These are phyloP conservation scores for Leersia perrieri DNA, from an alignment of 176 grass and related monocot genomes.

Conservation along the genomic window DNA sequence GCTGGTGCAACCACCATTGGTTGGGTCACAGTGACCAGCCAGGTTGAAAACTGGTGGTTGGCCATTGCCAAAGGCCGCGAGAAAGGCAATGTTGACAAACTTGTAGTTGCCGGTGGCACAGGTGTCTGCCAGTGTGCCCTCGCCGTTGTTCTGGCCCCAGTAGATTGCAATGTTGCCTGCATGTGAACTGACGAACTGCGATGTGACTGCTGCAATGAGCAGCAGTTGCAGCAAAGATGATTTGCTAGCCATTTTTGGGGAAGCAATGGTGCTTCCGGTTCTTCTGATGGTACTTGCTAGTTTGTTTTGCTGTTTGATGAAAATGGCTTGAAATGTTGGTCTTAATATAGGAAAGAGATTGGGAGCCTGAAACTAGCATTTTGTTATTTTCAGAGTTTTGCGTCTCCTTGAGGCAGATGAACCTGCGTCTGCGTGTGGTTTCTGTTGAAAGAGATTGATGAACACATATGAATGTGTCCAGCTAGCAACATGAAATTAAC, in stretches of 20 bases:
- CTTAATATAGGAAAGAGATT: slow-evolving; percentile 9
- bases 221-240: slow-evolving; percentile 19
- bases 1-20: slow-evolving; percentile 27
- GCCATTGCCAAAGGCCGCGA: slow-evolving; percentile 51
- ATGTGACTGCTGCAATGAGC: background rate
- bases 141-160: slow-evolving; percentile 40
- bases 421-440: too few species aligned
- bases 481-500: background rate
- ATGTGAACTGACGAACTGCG: background rate
- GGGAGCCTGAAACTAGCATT: background rate
- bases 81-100: slow-evolving; percentile 51
- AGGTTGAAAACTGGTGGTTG: slow-evolving; percentile 45
- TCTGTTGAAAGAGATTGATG: background rate
- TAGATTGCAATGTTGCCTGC: slow-evolving; percentile 39
- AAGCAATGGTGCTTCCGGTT: background rate
- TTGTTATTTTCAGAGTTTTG: background rate
- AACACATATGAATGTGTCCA: background rate
- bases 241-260: background rate
- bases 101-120: slow-evolving; percentile 31
- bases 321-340: background rate
- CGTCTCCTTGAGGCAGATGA: background rate
- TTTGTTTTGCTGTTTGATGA: slow-evolving; percentile 5
- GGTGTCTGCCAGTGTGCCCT: slow-evolving; percentile 34
- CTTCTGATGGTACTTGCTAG: background rate
- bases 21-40: slow-evolving; percentile 57